phyloP scores from a whole-genome alignment of 805 yeast species.

The Sugiyamaella lignohabitans region DNA sequence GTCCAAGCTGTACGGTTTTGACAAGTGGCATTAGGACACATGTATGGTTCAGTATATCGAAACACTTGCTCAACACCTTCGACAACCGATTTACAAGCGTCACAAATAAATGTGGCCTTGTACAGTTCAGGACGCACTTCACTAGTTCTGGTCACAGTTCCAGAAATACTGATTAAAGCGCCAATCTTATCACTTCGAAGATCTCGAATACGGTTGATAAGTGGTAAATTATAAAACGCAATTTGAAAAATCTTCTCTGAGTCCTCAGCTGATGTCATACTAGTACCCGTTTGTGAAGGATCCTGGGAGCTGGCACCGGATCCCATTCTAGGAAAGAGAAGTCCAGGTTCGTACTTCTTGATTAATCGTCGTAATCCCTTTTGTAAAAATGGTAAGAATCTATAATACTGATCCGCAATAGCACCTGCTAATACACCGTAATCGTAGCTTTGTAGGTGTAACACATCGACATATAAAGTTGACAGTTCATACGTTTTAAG shows the following conservation, averaged over 20 bases:
- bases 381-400: conserved; percentile 81
- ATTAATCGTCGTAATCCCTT: conserved; percentile 69
- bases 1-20: conserved; percentile 84
- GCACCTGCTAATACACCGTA: conserved; percentile 81
- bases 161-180: conserved; percentile 72
- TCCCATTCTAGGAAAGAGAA: conserved; percentile 35
- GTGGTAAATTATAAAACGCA: conserved; percentile 79
- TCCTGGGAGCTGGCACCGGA: conserved; percentile 27
- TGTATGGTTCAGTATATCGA: conserved; percentile 89
- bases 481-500: conserved; percentile 70
- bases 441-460: conserved; percentile 66
- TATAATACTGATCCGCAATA: conserved; percentile 81
- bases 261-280: conserved; percentile 33
- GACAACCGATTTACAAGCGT: conserved; percentile 73
- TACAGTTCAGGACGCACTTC: conserved; percentile 94
- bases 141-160: conserved; percentile 92
- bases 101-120: conserved; percentile 84
- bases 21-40: conserved; percentile 84
- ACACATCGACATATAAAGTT: conserved; percentile 79
- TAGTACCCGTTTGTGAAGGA: conserved; percentile 28
- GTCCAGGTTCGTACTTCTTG: conserved; percentile 65
- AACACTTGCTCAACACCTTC: conserved; percentile 90
- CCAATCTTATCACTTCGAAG: conserved; percentile 87
- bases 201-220: conserved; percentile 79
- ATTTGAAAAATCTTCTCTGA: conserved; percentile 79